Conservation (phyloP, 2,329 filamentous ascomycete genomes). For the Lachnellula cervina region DNA sequence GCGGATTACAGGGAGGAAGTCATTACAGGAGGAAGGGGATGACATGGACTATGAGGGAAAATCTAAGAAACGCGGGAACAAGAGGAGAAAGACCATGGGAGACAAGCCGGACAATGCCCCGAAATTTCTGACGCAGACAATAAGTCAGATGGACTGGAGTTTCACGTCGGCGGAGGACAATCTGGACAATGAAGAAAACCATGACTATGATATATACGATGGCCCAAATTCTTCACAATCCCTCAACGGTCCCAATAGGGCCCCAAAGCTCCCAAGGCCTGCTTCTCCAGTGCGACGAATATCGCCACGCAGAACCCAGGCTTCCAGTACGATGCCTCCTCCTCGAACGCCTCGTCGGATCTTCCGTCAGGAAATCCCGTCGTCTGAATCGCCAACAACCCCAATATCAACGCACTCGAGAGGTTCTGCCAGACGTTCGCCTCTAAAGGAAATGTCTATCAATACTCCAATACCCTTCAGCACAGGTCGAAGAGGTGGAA, state of each 20-base stretch:
- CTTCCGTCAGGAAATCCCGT: constrained; percentile 26
- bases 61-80: constrained; percentile 15
- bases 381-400: constrained; percentile 31
- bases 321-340: constrained; percentile 15
- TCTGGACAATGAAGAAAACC: constrained; percentile 3
- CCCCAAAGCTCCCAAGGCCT: neutral
- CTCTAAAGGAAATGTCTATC: constrained; percentile 19
- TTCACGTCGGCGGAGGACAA: constrained; percentile 15
- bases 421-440: constrained; percentile 13
- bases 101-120: constrained; percentile 12
- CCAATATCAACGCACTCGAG: constrained; percentile 23
- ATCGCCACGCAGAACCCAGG: neutral
- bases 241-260: constrained; percentile 1
- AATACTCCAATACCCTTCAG: constrained; percentile 26
- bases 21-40: constrained; percentile 1
- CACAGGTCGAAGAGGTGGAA: constrained; percentile 4
- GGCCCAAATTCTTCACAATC: constrained; percentile 16
- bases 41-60: constrained; percentile 17
- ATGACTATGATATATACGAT: constrained; percentile 16
- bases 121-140: constrained; percentile 26
- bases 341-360: constrained; percentile 26
- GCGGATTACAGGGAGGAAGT: constrained; percentile 7
- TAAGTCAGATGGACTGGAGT: constrained; percentile 28
- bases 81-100: constrained; percentile 22
- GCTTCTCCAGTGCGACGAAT: constrained; percentile 1